A percentile compares a stretch with the other conserved stretches of the same genome.
Evolutionary conservation across 2,329 filamentous ascomycete species (phyloP).

Genomic region (Pestalotiopsis sp.): DNA sequence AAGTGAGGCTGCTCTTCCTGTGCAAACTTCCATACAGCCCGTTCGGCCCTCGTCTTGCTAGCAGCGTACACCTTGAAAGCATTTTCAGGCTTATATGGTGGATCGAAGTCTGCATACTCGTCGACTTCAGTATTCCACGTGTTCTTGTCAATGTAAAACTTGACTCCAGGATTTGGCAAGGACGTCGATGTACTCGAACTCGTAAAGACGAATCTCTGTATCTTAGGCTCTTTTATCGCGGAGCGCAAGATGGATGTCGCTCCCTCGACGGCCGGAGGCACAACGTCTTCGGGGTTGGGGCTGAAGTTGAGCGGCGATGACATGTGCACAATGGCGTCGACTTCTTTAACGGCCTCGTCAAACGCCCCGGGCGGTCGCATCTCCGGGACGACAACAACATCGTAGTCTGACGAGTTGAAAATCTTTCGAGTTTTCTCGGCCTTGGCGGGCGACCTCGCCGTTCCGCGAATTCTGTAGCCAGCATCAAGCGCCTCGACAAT

Average conservation of each 20-base stretch:
- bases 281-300: constrained; percentile 41
- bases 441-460: constrained; percentile 3
- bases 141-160: constrained; percentile 18
- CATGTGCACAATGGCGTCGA: constrained; percentile 44
- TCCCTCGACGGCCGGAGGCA: constrained; percentile 38
- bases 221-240: constrained; percentile 37
- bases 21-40: constrained; percentile 30
- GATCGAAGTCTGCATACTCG: constrained; percentile 30
- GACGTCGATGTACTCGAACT: constrained; percentile 22
- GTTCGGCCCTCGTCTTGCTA: constrained; percentile 33
- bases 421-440: constrained; percentile 2
- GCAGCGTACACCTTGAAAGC: constrained; percentile 27
- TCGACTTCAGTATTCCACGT: constrained; percentile 34
- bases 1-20: constrained; percentile 26
- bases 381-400: constrained; percentile 31
- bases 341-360: constrained; percentile 40
- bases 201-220: constrained; percentile 36
- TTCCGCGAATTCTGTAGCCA: constrained; percentile 6
- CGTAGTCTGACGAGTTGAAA: not conserved
- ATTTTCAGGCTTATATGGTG: constrained; percentile 22
- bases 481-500: not conserved
- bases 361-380: constrained; percentile 38
- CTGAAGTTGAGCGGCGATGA: constrained; percentile 42
- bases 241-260: constrained; percentile 40
- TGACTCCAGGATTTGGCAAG: constrained; percentile 6